Conservation (phyloP, 23 red algal genomes). For the Gracilaria caudata region DNA sequence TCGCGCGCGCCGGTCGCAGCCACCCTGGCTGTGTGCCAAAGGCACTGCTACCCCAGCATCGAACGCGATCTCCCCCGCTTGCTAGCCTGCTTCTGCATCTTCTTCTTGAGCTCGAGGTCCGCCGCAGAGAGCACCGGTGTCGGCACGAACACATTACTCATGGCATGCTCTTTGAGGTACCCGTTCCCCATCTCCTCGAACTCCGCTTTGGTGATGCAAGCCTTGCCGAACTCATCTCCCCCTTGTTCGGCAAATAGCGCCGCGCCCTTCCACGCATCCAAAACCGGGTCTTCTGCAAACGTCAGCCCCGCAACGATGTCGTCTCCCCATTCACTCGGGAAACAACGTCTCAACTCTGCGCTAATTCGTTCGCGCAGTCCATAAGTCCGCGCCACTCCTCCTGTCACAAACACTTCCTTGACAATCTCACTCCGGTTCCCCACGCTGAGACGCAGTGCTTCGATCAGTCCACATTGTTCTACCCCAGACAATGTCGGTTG, state of each 20-base stretch:
- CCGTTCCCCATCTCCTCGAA: conserved; percentile 85
- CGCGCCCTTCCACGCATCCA: conserved; percentile 83
- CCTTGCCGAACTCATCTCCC: conserved; percentile 42
- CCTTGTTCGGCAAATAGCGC: conserved; percentile 68
- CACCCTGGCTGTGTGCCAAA: not conserved
- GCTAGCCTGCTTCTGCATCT: conserved; percentile 69
- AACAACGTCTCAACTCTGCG: conserved; percentile 44
- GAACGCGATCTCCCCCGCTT: conserved; percentile 49
- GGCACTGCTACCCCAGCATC: not conserved
- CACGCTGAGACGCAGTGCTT: conserved; percentile 46
- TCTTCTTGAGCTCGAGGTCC: conserved; percentile 71
- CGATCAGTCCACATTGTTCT: conserved; percentile 78
- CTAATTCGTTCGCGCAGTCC: conserved; percentile 59
- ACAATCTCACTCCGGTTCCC: conserved; percentile 40
- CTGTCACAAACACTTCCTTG: conserved; percentile 77
- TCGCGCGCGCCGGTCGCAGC: not conserved
- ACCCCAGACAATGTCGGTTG: conserved; percentile 75
- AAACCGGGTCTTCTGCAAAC: conserved; percentile 53
- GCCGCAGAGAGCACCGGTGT: conserved; percentile 51
- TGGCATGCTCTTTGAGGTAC: conserved; percentile 78
- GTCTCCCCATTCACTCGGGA: conserved; percentile 70
- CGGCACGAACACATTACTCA: conserved; percentile 59
- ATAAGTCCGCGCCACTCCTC: conserved; percentile 44
- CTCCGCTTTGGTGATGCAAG: conserved; percentile 58
- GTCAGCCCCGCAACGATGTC: conserved; percentile 37